phyloP scores from a whole-genome alignment of 345 rosid genomes.

The Populus alba region DNA sequence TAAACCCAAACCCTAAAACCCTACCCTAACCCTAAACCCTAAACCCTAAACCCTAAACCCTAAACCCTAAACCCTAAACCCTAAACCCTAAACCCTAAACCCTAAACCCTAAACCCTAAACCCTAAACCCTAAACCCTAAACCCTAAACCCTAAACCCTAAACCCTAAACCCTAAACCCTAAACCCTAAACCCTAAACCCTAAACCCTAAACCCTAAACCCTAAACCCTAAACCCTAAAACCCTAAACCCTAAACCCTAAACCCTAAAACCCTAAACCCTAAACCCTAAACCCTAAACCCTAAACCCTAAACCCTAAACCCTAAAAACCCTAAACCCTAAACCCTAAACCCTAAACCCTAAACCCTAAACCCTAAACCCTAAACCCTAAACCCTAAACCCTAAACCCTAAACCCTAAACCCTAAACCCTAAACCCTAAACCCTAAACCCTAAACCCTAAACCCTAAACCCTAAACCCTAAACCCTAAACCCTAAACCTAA shows the following conservation, averaged over 20 bases:
- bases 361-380: constrained; percentile 15
- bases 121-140: constrained; percentile 24
- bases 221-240: constrained; percentile 24
- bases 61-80: constrained; percentile 11
- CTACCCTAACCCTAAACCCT: too few relatives aligned
- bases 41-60: too few relatives aligned
- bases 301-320: constrained; percentile 27
- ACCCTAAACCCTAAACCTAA: neutral
- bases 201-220: constrained; percentile 38
- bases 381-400: too few relatives aligned
- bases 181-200: constrained; percentile 25
- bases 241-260: constrained; percentile 12
- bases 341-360: constrained; percentile 28
- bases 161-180: constrained; percentile 25
- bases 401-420: too few relatives aligned
- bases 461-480: neutral
- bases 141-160: constrained; percentile 19
- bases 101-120: constrained; percentile 31
- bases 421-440: too few relatives aligned
- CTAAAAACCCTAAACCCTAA: constrained; percentile 23
- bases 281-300: constrained; percentile 23
- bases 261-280: constrained; percentile 17
- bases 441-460: too few relatives aligned
- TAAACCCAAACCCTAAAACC: too few relatives aligned
- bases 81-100: constrained; percentile 27